Evolutionary conservation across 495 filamentous ascomycete species (phyloP), one percentile per base, ranked within the genome.

Genomic region (Tetracladium setigerum): DNA sequence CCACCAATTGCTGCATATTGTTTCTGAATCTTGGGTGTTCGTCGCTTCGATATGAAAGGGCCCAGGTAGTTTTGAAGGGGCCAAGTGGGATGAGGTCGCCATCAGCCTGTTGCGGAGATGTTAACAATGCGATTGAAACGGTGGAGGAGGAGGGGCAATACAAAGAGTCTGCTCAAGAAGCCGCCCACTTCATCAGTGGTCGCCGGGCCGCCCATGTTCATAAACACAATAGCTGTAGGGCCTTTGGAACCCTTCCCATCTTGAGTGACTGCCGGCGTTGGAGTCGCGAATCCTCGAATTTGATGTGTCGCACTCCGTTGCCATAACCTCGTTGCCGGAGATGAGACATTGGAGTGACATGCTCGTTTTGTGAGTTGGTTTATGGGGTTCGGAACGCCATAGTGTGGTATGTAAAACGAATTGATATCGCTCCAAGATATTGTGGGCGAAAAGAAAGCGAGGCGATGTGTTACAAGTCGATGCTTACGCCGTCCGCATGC

Each of bases 181-280:
- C 83, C 81, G 49, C 82, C 81, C 15, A 99, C 94, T 70, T 97
- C 89, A 46, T 82, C 73, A 10, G 82, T 80, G 5, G 85, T 95
- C 12, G 88, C 88, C 6, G 94, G 94, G 9, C 94, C 94, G 45
- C 94, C 94, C 94, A 99, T 99, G 68, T 99, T 99, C 64, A 99
- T 76, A 52, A 99, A 95, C 5, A 99, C 91, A 78, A 99, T 95
- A 33, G 94, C 94, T 0, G 94, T 99, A n/a, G 73, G 73, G 4
- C 74, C 74, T 22, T 55, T 54, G 12, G 50, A 54, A 17, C 47
- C 36, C 8, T 50, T 52, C 15, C 50, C 35, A 76, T 84, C 71
- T 59, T 89, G 84, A 4, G 82, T 87, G 4, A 88, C 85, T 4
- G 22, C 22, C 3, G 84, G 84, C 0, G 75, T 76, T 22, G 79